Evolutionary conservation across 352 stramenopile species (phyloP).

Genomic region (Phytophthora chlamydospora): DNA sequence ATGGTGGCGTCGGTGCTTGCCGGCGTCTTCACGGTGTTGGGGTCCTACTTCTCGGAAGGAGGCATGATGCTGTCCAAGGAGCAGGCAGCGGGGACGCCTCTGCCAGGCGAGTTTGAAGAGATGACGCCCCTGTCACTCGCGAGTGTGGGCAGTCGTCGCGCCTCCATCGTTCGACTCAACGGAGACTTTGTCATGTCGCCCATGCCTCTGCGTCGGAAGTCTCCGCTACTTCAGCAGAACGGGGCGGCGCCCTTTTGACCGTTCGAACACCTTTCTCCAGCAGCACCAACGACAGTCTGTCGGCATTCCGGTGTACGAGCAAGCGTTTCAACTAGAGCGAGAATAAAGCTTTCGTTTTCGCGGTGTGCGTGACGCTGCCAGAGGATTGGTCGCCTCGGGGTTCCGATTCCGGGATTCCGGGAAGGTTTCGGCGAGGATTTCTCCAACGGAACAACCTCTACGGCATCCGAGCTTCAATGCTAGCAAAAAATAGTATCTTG

Average conservation of each 20-base stretch:
- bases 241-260: conserved; percentile 13
- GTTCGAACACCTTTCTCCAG: background rate
- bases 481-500: conserved; percentile 1
- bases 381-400: background rate
- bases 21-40: conserved; percentile 53
- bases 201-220: conserved; percentile 15
- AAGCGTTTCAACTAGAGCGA: background rate
- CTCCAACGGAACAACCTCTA: too few species aligned
- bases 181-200: conserved; percentile 23
- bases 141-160: conserved; percentile 18
- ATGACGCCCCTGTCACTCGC: conserved; percentile 46
- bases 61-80: conserved; percentile 9
- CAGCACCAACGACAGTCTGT: too few species aligned
- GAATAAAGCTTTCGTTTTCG: background rate
- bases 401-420: conserved; percentile 11
- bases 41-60: conserved; percentile 46
- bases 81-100: conserved; percentile 6
- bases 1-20: conserved; percentile 55
- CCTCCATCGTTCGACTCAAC: conserved; percentile 23
- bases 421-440: background rate
- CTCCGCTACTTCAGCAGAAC: conserved; percentile 3
- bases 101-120: conserved; percentile 25
- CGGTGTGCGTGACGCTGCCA: background rate
- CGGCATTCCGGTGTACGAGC: too few species aligned
- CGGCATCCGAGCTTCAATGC: too few species aligned